Percentiles rank a stretch among this genome's conserved stretches.
Evolutionary conservation across 345 rosid genomes (phyloP).

Genomic region (Gossypioides kirkii): DNA sequence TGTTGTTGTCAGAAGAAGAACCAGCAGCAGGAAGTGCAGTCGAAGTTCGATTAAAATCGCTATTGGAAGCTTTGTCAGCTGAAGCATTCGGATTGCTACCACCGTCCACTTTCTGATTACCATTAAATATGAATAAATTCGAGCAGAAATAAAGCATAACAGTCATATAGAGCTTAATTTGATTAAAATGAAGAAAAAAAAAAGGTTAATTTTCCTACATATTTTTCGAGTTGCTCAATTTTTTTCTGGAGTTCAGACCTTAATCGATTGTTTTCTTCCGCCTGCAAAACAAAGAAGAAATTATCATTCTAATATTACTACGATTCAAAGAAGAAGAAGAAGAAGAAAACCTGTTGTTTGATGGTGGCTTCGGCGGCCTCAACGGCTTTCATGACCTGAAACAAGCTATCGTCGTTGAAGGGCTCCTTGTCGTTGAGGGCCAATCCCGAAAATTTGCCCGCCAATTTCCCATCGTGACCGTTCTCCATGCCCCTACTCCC

Average conservation of each 20-base stretch:
- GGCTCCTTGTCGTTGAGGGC: constrained; percentile 23
- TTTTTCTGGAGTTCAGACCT: constrained; percentile 66
- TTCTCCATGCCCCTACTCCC: constrained; percentile 55
- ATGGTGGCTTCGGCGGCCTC: constrained; percentile 94
- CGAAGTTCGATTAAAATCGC: constrained; percentile 39
- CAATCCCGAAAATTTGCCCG: constrained; percentile 52
- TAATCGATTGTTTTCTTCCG: constrained; percentile 71
- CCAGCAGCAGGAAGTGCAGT: constrained; percentile 29
- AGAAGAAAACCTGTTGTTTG: constrained; percentile 64
- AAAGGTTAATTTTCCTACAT: constrained; percentile 31
- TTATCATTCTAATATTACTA: neutral
- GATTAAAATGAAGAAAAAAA: neutral
- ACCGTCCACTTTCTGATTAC: constrained; percentile 2
- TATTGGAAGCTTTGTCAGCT: neutral
- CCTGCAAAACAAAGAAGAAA: constrained; percentile 30
- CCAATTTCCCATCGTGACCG: constrained; percentile 57
- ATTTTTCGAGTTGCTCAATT: constrained; percentile 55
- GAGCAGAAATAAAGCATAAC: neutral
- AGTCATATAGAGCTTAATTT: neutral
- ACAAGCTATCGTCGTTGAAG: constrained; percentile 40
- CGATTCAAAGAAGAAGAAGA: constrained; percentile 1
- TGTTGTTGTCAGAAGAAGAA: constrained; percentile 18
- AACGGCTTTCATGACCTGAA: constrained; percentile 91
- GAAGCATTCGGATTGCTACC: constrained; percentile 10
- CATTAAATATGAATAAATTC: neutral